Conservation (phyloP, 176 grass and related monocot genomes). For the Zea luxurians region DNA sequence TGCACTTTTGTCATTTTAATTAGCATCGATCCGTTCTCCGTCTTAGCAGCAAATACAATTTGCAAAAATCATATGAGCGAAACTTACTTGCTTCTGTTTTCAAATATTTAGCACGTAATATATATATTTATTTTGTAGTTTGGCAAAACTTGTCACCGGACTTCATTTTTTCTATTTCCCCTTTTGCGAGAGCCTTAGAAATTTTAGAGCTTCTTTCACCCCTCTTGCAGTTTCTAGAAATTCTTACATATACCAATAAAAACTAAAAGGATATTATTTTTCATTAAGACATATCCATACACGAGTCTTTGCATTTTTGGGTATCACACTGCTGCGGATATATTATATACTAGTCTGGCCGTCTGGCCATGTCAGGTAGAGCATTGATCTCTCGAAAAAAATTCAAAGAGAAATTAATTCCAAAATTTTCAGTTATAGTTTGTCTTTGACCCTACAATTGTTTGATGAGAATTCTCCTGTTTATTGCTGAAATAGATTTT, state of each 20-base stretch:
- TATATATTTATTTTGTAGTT: too few relatives aligned
- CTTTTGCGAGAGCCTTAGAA: too few relatives aligned
- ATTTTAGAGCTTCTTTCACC: neutral
- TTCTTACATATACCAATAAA: neutral
- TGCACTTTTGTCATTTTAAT: conserved; percentile 25
- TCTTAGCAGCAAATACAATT: neutral
- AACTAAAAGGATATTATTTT: neutral
- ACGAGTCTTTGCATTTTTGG: neutral
- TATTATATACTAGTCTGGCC: too few relatives aligned
- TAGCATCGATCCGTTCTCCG: neutral
- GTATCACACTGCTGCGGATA: neutral
- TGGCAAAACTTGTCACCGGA: neutral
- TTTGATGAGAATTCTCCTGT: neutral
- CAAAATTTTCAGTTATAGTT: neutral
- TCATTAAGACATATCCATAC: neutral
- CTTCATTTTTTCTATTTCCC: neutral
- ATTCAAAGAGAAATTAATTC: neutral
- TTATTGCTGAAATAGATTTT: neutral
- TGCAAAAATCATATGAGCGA: neutral
- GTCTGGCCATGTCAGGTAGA: neutral
- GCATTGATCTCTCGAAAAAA: neutral
- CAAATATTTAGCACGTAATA: neutral
- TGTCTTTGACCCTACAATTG: neutral
- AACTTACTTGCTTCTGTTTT: neutral
- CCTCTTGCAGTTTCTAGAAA: neutral